Base-by-base conservation (phyloP, 2,329 filamentous ascomycete species). In the Sclerotinia trifoliorum region DNA sequence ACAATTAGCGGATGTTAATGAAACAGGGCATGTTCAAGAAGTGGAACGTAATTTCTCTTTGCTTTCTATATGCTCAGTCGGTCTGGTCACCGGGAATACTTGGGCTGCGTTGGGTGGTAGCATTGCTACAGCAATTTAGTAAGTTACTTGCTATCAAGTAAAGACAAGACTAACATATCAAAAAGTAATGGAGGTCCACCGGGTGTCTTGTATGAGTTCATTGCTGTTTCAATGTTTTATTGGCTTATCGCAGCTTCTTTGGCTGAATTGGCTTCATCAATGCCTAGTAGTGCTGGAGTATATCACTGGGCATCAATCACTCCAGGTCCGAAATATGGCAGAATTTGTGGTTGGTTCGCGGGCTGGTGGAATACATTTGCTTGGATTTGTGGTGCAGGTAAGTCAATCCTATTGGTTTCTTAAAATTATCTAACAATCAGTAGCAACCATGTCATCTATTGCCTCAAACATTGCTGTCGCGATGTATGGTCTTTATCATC, bases 131-230 rank as follows among this genome's bases (percentile, higher is more conserved):
- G 72, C 73, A 2, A 74, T 75, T 35, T 74, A 75, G 71, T 71
- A 63, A 66, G 66, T 63, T 11, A 11, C 48, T 29, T 26, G 5
- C 15, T 8, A 19, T 24, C 15, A 5, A n/a, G 8, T 10, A 17
- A 26, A 48, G 35, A 65, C 10, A 11, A 10, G 24, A 54, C 66
- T 68, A 54, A 68, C 13, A 52, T 83, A 3, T 58, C 83, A 83
- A 29, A 81, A 87, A 83, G 80, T 74, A 88, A 89, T 77, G 87
- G 87, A 70, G 87, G 87, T 0, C 84, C 86, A 0, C 83, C 87
- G 0, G 86, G 86, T 19, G 83, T 88, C 0, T 78, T 89, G 2
- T 89, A 88, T 77, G 87, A 88, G 78, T 88, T 89, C 66, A 81
- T 85, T 61, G 81, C 78, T 21, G 80, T 83, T 5, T 81, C 81